Base-by-base conservation (phyloP, 495 filamentous ascomycete genomes). In the Ascodesmis nigricans region DNA sequence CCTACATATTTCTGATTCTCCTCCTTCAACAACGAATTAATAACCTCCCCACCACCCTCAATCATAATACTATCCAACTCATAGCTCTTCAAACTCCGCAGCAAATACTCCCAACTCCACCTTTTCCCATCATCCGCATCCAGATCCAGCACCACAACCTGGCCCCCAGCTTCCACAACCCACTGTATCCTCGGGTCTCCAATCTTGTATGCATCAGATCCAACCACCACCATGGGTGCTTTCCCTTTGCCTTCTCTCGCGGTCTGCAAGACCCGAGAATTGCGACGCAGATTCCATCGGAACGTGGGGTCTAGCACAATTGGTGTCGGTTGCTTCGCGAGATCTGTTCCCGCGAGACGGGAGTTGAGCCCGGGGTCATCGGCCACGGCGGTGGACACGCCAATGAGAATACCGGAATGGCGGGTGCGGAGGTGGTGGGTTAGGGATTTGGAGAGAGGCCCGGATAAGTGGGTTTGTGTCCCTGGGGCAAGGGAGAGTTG, bases 361-460 rank as follows among this genome's bases (percentile, higher is more conserved):
- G 70, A 80, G 47, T 90, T 91, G 28, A 95, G 57, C 4, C 67
- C 69, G 1, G 83, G 84, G 45, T 95, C 72, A 44, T 95, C 83
- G 8, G 75, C 71, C 28, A 76, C 58, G 11, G 78, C 79, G 9
- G 83, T 95, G 3, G 75, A 73, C 5, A 76, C 73, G 6, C 83
- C 83, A 15, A 95, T 60, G 7, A 84, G 59, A 35, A 95, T 90
- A 9, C 78, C 80, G 41, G 78, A 70, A 54, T 95, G 82, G 8
- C 63, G 64, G 4, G 69, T 69, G 36, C 83, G 75, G 11, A 95
- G 64, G 52, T 74, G 80, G 52, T 95, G 83, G 0, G 83, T 92
- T 74, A 95, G 80, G 33, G 75, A 63, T 52, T 91, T 92, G 9
- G 79, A 72, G 43, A 71, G 61, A 1, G 71, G 67, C 17, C 82